A percentile compares a stretch with the other conserved stretches of the same genome.
These are phyloP conservation scores for Kuraishia ogatae DNA, from an alignment of 805 yeast species.

Conservation along the genomic window DNA sequence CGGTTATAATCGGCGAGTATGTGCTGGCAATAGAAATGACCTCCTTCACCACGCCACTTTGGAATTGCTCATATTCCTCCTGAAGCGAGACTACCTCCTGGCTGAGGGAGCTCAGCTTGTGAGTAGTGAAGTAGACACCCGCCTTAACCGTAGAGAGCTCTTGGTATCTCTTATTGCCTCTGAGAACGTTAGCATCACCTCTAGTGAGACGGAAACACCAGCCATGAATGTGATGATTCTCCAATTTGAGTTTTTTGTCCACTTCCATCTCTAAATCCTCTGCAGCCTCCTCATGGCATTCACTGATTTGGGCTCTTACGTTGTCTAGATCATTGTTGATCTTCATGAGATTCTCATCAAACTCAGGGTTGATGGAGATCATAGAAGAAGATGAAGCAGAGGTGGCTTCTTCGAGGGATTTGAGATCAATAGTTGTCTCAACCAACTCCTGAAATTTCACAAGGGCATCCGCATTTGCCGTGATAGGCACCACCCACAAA, in stretches of 20 bases:
- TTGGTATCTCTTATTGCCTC: slow-evolving; percentile 52
- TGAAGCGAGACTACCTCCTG: slow-evolving; percentile 49
- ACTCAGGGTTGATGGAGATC: slow-evolving; percentile 80
- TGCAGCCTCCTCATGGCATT: slow-evolving; percentile 55
- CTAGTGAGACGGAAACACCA: slow-evolving; percentile 94
- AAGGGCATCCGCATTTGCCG: slow-evolving; percentile 40
- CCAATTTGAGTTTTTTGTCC: slow-evolving; percentile 84
- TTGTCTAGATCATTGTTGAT: slow-evolving; percentile 51
- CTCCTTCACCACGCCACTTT: slow-evolving; percentile 71
- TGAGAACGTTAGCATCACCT: slow-evolving; percentile 73
- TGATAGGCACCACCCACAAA: slow-evolving; percentile 54
- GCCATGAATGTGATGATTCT: slow-evolving; percentile 80
- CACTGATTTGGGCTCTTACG: slow-evolving; percentile 44
- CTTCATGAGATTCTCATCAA: slow-evolving; percentile 65
- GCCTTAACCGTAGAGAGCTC: slow-evolving; percentile 92
- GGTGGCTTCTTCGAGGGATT: slow-evolving; percentile 75
- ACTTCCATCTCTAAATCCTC: slow-evolving; percentile 74
- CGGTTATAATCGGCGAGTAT: slow-evolving; percentile 70
- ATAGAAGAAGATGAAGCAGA: slow-evolving; percentile 20
- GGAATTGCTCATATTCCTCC: slow-evolving; percentile 64
- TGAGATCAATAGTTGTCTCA: slow-evolving; percentile 85
- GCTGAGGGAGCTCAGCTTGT: slow-evolving; percentile 50
- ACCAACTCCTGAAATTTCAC: slow-evolving; percentile 73
- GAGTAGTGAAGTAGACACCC: slow-evolving; percentile 87
- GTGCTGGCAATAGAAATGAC: slow-evolving; percentile 76